Evolutionary conservation across 495 filamentous ascomycete species (phyloP).

Genomic region (Podospora pseudopauciseta): DNA sequence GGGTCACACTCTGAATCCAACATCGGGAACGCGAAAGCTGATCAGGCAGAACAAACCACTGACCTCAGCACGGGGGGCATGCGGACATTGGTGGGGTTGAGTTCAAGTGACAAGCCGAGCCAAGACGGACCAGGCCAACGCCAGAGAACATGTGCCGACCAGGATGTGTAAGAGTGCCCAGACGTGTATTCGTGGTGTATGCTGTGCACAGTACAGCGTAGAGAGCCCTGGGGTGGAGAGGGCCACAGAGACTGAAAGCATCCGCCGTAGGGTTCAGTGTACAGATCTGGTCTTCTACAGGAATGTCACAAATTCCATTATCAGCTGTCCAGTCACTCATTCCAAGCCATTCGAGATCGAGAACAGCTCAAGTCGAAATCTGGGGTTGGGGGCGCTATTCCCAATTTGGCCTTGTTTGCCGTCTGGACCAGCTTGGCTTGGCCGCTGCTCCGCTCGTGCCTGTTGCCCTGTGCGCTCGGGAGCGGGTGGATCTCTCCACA

Average conservation of each 20-base stretch:
- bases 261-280: background rate
- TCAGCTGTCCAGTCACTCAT: background rate
- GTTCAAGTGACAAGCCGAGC: background rate
- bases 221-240: too few species aligned
- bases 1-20: background rate
- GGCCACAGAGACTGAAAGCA: background rate
- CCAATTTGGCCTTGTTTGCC: background rate
- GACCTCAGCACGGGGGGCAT: background rate
- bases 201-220: too few species aligned
- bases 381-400: background rate
- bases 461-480: slow-evolving; percentile 1
- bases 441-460: background rate
- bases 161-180: background rate
- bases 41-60: background rate
- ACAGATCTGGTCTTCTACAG: background rate
- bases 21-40: background rate
- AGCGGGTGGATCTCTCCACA: slow-evolving; percentile 4
- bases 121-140: background rate
- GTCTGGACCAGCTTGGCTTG: slow-evolving; percentile 5
- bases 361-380: background rate
- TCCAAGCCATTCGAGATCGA: background rate
- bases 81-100: background rate
- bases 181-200: background rate
- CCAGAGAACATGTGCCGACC: slow-evolving; percentile 1
- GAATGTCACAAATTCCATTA: background rate